Conservation (phyloP, 305 asterid species). For the Caryopteris hybrid region DNA sequence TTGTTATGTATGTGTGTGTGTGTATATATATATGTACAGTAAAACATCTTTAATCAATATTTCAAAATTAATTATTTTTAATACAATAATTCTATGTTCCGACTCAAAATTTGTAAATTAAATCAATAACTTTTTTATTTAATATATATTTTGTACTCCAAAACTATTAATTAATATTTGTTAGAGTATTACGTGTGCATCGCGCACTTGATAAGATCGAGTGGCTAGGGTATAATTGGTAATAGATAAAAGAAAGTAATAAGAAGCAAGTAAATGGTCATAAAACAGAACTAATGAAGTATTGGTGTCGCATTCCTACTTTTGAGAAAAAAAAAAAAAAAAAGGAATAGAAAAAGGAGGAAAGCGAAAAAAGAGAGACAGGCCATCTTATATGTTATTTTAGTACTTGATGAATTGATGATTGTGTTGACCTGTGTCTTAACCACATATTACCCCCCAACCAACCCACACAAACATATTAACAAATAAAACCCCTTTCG, state of each 20-base stretch:
- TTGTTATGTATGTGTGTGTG: no score
- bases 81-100: no score
- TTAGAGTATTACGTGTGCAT: no score
- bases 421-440: slow-evolving; percentile 54
- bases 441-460: slow-evolving; percentile 23
- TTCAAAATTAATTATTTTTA: no score
- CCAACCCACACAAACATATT: background rate
- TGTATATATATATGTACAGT: no score
- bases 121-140: no score
- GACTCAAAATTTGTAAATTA: no score
- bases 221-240: background rate
- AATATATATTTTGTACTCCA: no score
- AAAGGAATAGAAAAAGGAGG: background rate
- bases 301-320: slow-evolving; percentile 29
- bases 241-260: no score
- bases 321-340: slow-evolving; percentile 14
- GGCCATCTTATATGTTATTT: slow-evolving; percentile 33
- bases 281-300: background rate
- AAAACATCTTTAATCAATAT: no score
- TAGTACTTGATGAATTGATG: slow-evolving; percentile 51
- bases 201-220: background rate
- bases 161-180: no score
- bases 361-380: slow-evolving; percentile 47
- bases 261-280: no score
- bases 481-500: slow-evolving; percentile 15